Percentiles rank a stretch among this genome's conserved stretches.
phyloP scores from a whole-genome alignment of 345 rosid genomes.

The Crucihimalaya himalaica region DNA sequence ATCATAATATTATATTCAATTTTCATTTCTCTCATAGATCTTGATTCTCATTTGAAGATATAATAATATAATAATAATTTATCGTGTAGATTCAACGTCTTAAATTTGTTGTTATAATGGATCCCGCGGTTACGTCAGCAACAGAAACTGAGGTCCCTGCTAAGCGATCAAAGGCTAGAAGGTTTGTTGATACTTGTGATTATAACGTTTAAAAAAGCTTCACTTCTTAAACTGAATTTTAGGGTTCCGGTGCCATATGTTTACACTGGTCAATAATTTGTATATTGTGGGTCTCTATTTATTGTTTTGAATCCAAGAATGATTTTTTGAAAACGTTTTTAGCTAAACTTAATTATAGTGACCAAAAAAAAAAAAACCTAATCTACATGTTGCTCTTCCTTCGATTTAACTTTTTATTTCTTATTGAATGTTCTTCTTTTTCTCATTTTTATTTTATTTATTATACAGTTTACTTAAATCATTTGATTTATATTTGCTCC shows the following conservation, averaged over 20 bases:
- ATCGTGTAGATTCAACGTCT: neutral
- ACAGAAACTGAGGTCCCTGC: neutral
- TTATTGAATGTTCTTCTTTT: neutral
- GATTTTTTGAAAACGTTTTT: too few relatives aligned
- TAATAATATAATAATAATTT: neutral
- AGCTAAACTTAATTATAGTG: too few relatives aligned
- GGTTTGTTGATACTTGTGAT: neutral
- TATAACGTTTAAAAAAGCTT: too few relatives aligned
- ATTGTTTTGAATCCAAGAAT: too few relatives aligned
- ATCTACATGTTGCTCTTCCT: neutral
- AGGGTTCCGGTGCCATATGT: too few relatives aligned
- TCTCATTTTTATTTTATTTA: neutral
- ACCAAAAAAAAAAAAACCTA: too few relatives aligned
- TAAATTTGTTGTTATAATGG: neutral
- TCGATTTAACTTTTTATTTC: neutral
- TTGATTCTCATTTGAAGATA: neutral
- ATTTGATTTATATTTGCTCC: neutral
- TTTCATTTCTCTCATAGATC: conserved; percentile 9
- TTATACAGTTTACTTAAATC: neutral
- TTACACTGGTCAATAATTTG: neutral
- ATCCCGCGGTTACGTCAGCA: neutral
- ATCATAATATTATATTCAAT: neutral
- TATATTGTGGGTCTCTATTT: neutral
- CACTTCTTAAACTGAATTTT: neutral
- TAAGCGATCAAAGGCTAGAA: neutral